Evolutionary conservation across 106 monocot species (phyloP).

Genomic region (Dactylorhiza incarnata): DNA sequence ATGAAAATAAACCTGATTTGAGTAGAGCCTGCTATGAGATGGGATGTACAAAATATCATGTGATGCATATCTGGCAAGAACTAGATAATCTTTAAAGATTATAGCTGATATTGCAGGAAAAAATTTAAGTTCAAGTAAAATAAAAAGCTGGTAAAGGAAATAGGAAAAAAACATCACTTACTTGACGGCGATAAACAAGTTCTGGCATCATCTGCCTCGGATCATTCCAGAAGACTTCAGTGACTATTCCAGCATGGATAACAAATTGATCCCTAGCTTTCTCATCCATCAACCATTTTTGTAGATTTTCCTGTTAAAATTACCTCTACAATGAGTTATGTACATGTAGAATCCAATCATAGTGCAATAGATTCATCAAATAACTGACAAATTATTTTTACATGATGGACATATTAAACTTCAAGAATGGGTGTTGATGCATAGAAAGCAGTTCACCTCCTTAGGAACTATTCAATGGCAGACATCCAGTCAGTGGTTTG

Average conservation of each 20-base stretch:
- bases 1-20: not conserved
- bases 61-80: not conserved
- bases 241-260: slow-evolving; percentile 65
- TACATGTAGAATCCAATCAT: not conserved
- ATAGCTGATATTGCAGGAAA: not conserved
- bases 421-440: not conserved
- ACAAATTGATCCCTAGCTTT: slow-evolving; percentile 94
- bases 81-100: not conserved
- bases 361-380: not conserved
- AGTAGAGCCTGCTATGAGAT: not conserved
- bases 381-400: not conserved
- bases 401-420: not conserved
- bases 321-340: not conserved
- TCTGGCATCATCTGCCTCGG: slow-evolving; percentile 65
- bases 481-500: not conserved
- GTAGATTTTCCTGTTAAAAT: slow-evolving; percentile 66
- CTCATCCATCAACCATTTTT: slow-evolving; percentile 84
- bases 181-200: slow-evolving; percentile 75
- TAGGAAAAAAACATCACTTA: slow-evolving; percentile 21
- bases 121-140: not conserved
- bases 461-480: not conserved
- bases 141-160: not conserved
- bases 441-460: not conserved
- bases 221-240: slow-evolving; percentile 93
- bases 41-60: not conserved